Evolutionary conservation across 1,284 basidiomycete species (phyloP).

Genomic region (Ceratobasidium sp.): DNA sequence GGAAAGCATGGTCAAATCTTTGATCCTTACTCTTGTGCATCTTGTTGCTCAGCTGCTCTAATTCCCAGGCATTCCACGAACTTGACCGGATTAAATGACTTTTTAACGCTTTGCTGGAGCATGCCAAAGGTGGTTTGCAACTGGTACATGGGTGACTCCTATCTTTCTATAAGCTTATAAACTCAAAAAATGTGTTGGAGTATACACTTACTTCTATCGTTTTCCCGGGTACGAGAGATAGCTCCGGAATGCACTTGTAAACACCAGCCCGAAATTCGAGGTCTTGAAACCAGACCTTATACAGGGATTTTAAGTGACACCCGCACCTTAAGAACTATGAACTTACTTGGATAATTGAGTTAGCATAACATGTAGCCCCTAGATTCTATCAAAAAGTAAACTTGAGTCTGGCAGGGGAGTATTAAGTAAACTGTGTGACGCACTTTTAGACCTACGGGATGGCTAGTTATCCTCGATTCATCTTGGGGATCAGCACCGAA

Average conservation of each 20-base stretch:
- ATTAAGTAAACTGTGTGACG: conserved; percentile 35
- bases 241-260: conserved; percentile 63
- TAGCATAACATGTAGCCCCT: conserved; percentile 93
- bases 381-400: conserved; percentile 69
- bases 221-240: conserved; percentile 63
- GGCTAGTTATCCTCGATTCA: conserved; percentile 61
- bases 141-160: conserved; percentile 56
- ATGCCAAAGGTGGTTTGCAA: conserved; percentile 71
- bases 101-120: conserved; percentile 74
- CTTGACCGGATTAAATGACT: conserved; percentile 81
- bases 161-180: background rate
- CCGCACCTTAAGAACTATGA: background rate
- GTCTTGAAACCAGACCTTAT: conserved; percentile 72
- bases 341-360: conserved; percentile 85
- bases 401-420: background rate
- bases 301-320: conserved; percentile 1
- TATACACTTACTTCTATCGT: conserved; percentile 59
- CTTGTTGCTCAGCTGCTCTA: conserved; percentile 86
- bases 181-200: conserved; percentile 52
- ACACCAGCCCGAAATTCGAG: conserved; percentile 70
- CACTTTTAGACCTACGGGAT: conserved; percentile 84
- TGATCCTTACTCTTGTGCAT: conserved; percentile 86
- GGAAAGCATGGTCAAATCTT: conserved; percentile 11
- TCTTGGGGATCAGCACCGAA: conserved; percentile 65
- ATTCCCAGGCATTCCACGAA: conserved; percentile 85